Base-by-base conservation (phyloP, 768 basidiomycete genomes). In the Antrodiella citrinella region DNA sequence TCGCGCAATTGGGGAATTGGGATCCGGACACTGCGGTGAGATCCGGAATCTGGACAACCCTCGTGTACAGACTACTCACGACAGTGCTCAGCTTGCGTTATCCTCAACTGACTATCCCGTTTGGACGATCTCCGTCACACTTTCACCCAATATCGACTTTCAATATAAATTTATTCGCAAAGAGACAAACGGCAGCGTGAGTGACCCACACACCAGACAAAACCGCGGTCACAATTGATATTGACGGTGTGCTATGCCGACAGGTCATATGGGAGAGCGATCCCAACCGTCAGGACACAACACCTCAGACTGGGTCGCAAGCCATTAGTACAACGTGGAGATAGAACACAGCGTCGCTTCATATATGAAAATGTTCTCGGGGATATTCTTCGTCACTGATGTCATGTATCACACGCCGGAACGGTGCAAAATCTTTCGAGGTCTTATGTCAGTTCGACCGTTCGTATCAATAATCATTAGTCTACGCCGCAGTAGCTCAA, bases 91-190 rank as follows among this genome's bases (percentile, higher is more conserved):
- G 80, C 68, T 82, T 52, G 62, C 77, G 0, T 63, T 83, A 2
- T 77, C 78, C 0, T 56, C 80, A 15, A 71, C 72, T 2, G 60
- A 64, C 15, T 81, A 82, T 52, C 80, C 80, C 3, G 66, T 72
- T 2, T 84, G 80, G 81, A 69, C 64, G 2, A 69, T 72, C 15
- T 74, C 74, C 0, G 65, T 81, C 4, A 62, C 63, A n/a, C 56
- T 84, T 0, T 78, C 80, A 2, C 65, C 73, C 0, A 69, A 65
- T 49, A 0, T 54, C 57, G 30, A 35, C 2, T 81, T 84, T 61
- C 53, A 77, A 53, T 84, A 76, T 64, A 84, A 82, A 62, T 82
- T 80, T 50, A 78, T 84, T 55, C 65, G 78, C 22, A 81, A 78
- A 59, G 73, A 74, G 48, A 64, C 69, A 2, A 65, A 75, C 52